These are phyloP conservation scores for Plasmopara muralis DNA, from an alignment of 352 stramenopile species.

Conservation along the genomic window DNA sequence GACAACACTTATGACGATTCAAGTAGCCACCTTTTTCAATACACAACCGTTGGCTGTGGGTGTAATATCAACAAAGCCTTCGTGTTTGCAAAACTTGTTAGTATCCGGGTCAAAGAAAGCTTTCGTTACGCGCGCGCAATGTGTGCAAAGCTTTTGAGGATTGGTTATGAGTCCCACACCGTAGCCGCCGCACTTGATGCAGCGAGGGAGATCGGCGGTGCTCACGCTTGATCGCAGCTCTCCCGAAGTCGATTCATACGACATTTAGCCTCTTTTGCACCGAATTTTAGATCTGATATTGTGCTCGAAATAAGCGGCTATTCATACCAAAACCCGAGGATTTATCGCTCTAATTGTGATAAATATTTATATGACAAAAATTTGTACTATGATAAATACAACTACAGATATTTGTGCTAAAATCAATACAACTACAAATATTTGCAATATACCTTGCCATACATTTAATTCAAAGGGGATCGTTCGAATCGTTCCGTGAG, in stretches of 20 bases:
- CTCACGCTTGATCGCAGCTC: slow-evolving; percentile 1
- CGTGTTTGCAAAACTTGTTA: slow-evolving; percentile 52
- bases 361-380: too few relatives aligned
- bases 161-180: slow-evolving; percentile 67
- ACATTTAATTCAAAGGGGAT: too few relatives aligned
- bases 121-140: slow-evolving; percentile 60
- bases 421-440: too few relatives aligned
- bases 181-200: slow-evolving; percentile 59
- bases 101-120: slow-evolving; percentile 75
- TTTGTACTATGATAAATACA: too few relatives aligned
- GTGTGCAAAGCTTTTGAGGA: slow-evolving; percentile 57
- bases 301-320: too few relatives aligned
- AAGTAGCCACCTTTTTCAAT: slow-evolving; percentile 60
- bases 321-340: too few relatives aligned
- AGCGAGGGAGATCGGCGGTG: slow-evolving; percentile 41
- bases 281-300: slow-evolving; percentile 3
- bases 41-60: slow-evolving; percentile 62
- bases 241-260: background rate
- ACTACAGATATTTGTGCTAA: too few relatives aligned
- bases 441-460: too few relatives aligned
- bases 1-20: background rate
- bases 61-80: slow-evolving; percentile 82
- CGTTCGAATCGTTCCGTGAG: too few relatives aligned
- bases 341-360: too few relatives aligned
- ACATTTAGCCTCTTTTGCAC: slow-evolving; percentile 5